Evolutionary conservation across 768 basidiomycete species (phyloP), one percentile per base, ranked within the genome.

Genomic region (Tephrocybe sp.): DNA sequence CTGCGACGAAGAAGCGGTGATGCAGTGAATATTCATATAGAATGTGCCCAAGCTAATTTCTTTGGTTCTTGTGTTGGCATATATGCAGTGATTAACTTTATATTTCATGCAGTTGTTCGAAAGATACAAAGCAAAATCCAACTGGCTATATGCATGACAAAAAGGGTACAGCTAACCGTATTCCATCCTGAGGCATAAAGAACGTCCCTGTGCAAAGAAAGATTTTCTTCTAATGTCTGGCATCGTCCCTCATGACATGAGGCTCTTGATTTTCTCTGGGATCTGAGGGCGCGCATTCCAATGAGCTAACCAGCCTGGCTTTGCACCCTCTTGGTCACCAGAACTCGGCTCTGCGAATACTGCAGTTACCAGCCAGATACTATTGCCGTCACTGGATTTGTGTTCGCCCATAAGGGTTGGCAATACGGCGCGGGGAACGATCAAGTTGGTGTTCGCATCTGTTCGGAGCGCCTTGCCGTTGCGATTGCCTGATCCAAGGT

Each of bases 391-490:
- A 4, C 68, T 62, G n/a, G 64, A 58, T n/a, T 64, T 62, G 51
- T 83, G 75, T 36, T 74, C 70, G 2, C 72, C 80, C 47, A 78
- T 57, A 39, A 88, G 72, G 36, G 83, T 84, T 4, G 86, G 86
- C 51, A 88, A 63, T n/a, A 86, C 76, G 23, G 85, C 82, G 17
- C 85, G 71, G 2, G 86, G 74, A 31, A 78, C 79, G 55, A 89
- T 78, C 60, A 89, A 64, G 62, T 87, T 88, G 31, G 85, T 76
- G 65, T 90, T 89, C 31, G 87, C 82, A 61, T 90, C 87, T 22
- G 80, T 80, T 36, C 84, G 73, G 12, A 87, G 61, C n/a, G 80
- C 78, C 48, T 60, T 57, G 2, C 71, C 74, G 42, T 52, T 61
- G 39, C 73, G 63, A 41, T 53, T 50, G 31, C 62, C 53, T 19